Base-by-base conservation (phyloP, 768 basidiomycete species). In the Lactarius indigo region DNA sequence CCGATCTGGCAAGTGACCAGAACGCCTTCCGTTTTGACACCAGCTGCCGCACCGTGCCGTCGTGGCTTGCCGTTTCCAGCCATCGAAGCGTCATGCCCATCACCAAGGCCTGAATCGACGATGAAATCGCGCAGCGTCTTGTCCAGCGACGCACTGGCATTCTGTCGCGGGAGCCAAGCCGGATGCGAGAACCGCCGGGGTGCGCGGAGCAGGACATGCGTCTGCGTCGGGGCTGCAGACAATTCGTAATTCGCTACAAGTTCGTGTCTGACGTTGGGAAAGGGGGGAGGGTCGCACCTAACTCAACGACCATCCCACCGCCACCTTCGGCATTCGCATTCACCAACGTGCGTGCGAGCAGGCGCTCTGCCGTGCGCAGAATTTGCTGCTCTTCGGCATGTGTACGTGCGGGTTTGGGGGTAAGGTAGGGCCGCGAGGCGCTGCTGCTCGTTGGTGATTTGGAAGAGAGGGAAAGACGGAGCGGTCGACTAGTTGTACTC, bases 111-210 rank as follows among this genome's bases (percentile, higher is more conserved):
- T 47, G 75, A 57, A 64, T 71, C 59, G 74, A 74, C 9, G 75
- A 79, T 69, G 68, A 82, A 82, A 23, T 74, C 73, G 1, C 71
- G 68, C 20, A 82, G 73, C 59, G 70, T 69, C 12, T 59, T 66
- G n/a, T 83, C 80, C 44, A 83, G 70, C 3, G 79, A 73, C 13
- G 73, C 54, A 39, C 76, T 75, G 23, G 79, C 65, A 63, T 79
- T 81, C 72, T 83, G 83, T 8, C 80, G 78, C 5, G 82, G 82
- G 39, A 78, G 72, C 82, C 83, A 84, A 8, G 77, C 75, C 3
- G 83, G 79, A 63, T 84, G 83, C 9, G 71, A 68, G 70, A 84
- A 83, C 17, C 81, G 75, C 6, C 83, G 75, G 1, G 83, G 83
- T 0, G 83, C 83, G 55, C 80, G 80, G 26, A 84, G 76, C 13